Percentiles rank a stretch among this genome's conserved stretches.
Evolutionary conservation across 2,329 filamentous ascomycete genomes (phyloP).

Genomic region (Graphilbum ipis-grandicollis): DNA sequence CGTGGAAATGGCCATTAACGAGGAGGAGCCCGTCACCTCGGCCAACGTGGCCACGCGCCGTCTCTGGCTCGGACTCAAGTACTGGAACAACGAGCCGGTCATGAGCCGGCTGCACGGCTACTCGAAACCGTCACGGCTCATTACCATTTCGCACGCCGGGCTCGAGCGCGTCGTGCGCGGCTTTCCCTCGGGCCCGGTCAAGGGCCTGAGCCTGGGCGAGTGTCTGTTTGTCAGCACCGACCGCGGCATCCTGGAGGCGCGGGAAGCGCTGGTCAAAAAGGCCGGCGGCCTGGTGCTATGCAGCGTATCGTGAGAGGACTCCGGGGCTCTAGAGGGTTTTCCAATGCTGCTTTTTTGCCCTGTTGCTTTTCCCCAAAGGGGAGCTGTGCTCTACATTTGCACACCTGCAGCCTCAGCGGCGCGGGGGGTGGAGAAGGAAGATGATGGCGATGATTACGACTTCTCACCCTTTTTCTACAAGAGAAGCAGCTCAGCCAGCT

Average conservation of each 20-base stretch:
- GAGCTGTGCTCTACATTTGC: too few species aligned
- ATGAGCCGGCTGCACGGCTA: slow-evolving; percentile 48
- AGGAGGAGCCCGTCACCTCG: slow-evolving; percentile 39
- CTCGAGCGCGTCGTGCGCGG: slow-evolving; percentile 53
- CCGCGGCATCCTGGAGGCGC: slow-evolving; percentile 58
- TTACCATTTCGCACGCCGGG: slow-evolving; percentile 46
- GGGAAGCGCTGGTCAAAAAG: slow-evolving; percentile 67
- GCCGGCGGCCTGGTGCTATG: slow-evolving; percentile 68
- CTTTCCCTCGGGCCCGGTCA: slow-evolving; percentile 48
- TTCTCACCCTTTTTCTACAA: too few species aligned
- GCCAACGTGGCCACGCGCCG: slow-evolving; percentile 58
- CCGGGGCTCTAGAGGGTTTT: too few species aligned
- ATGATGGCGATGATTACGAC: too few species aligned
- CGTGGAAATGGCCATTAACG: slow-evolving; percentile 4
- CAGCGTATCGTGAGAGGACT: slow-evolving; percentile 41
- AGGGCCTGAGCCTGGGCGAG: slow-evolving; percentile 66
- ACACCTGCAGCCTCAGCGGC: too few species aligned
- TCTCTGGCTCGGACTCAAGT: slow-evolving; percentile 82
- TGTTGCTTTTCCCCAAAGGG: too few species aligned
- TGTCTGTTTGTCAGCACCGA: slow-evolving; percentile 67
- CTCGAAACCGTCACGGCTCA: slow-evolving; percentile 55
- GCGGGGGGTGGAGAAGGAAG: too few species aligned
- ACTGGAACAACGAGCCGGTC: slow-evolving; percentile 70
- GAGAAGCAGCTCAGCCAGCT: too few species aligned
- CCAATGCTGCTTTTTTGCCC: too few species aligned